Evolutionary conservation across 1,139 yeast genomes (phyloP), one percentile per base, ranked within the genome.

Genomic region (Suhomyces anneliseae): DNA sequence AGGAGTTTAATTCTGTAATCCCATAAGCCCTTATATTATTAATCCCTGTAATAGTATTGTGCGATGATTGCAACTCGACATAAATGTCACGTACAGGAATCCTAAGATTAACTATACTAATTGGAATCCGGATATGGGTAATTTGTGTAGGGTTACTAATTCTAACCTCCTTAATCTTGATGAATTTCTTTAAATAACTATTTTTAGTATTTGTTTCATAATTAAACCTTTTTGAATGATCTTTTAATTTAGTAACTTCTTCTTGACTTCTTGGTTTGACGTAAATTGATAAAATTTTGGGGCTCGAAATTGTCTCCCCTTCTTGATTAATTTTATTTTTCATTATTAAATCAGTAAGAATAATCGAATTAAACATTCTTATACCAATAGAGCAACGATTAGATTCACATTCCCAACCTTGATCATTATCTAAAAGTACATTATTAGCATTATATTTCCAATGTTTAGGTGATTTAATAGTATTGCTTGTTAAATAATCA

Each of bases 371-470:
- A 39, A 66, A 65, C 38, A 74, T 50, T 40, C 77, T 58, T 6
- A 74, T 54, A 0, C 80, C 80, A 15, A 73, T 48, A 2, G 72
- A 58, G 46, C 77, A 70, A 8, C 49, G 45, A 27, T 50, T 46
- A 0, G 65, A 49, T 8, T 59, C 62, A 52, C 78, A 71, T 37
- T 61, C 55, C 79, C 79, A 75, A 36, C 48, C 48, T 9, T 55
- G 52, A 0, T 66, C 74, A 15, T 71, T 70, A 46, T 73, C 77
- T 11, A 70, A 48, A 31, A 74, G 57, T 2, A 65, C 61, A 51
- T 69, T 72, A 53, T 74, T 74, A 12, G 79, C 79, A 54, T 74
- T 72, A 46, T 52, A 66, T 47, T 66, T 66, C 65, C 71, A 59
- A 35, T 61, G 50, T 8, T 55, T 51, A 0, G 66, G 60, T 4